phyloP scores from a whole-genome alignment of 2,329 filamentous ascomycete species.

The Chaetomium sp. region DNA sequence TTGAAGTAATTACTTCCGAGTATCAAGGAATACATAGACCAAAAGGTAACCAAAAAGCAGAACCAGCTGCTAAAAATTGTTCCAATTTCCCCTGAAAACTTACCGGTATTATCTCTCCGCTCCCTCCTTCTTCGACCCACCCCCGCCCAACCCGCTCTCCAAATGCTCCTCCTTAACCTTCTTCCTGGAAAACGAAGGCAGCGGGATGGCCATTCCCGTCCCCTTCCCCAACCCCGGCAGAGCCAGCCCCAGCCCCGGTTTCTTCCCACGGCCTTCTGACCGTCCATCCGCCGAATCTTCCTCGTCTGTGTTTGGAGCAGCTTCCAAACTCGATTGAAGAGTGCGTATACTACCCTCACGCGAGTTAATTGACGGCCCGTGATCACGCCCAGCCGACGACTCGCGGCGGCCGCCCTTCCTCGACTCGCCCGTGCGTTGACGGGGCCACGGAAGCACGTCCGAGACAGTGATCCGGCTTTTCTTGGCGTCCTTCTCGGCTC shows the following conservation, averaged over 20 bases:
- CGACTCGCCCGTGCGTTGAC: too few species aligned
- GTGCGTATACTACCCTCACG: neutral
- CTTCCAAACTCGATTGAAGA: neutral
- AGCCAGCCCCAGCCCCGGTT: neutral
- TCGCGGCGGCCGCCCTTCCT: too few species aligned
- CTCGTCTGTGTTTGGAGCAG: neutral
- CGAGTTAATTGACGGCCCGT: neutral
- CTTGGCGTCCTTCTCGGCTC: too few species aligned
- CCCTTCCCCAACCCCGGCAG: neutral
- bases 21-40: too few species aligned
- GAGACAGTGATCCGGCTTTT: too few species aligned
- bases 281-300: neutral
- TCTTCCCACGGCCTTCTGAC: neutral
- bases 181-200: neutral
- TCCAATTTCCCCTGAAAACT: too few species aligned
- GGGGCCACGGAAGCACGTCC: too few species aligned
- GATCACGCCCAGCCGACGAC: neutral
- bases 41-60: too few species aligned
- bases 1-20: too few species aligned
- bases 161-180: neutral
- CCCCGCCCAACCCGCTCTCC: neutral
- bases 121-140: too few species aligned
- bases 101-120: too few species aligned
- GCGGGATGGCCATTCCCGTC: neutral
- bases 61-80: too few species aligned